phyloP scores from a whole-genome alignment of 1,284 basidiomycete species.

The Crepidotus sp. region DNA sequence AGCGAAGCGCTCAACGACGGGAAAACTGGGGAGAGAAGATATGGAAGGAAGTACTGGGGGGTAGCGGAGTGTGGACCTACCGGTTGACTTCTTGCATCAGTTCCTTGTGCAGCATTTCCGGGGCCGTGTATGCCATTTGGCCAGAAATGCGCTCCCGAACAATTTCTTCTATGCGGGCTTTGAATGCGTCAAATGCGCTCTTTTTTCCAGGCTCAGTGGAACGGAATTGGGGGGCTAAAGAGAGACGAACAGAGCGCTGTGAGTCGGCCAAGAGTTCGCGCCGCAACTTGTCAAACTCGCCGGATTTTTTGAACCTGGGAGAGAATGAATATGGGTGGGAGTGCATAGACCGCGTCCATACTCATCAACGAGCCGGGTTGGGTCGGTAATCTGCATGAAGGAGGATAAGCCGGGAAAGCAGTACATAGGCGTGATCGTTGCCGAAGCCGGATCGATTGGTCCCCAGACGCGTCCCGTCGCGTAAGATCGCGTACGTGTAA shows the following conservation, averaged over 20 bases:
- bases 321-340: background rate
- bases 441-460: background rate
- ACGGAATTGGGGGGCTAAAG: constrained; percentile 6
- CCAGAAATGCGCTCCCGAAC: constrained; percentile 47
- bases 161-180: constrained; percentile 51
- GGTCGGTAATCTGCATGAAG: constrained; percentile 40
- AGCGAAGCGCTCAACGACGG: constrained; percentile 55
- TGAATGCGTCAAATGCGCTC: constrained; percentile 45
- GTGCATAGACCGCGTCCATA: constrained; percentile 22
- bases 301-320: constrained; percentile 69
- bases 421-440: background rate
- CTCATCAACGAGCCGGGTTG: constrained; percentile 54
- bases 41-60: background rate
- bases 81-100: constrained; percentile 65
- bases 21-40: constrained; percentile 32
- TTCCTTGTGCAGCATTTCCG: constrained; percentile 44
- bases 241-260: constrained; percentile 47
- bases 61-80: constrained; percentile 24
- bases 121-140: constrained; percentile 44
- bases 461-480: background rate
- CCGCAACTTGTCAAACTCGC: constrained; percentile 67
- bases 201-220: constrained; percentile 22
- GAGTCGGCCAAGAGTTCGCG: constrained; percentile 58
- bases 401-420: background rate
- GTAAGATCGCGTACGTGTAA: constrained; percentile 7